Base-by-base conservation (phyloP, 2,329 filamentous ascomycete species). In the Ceratocystis huliohia region DNA sequence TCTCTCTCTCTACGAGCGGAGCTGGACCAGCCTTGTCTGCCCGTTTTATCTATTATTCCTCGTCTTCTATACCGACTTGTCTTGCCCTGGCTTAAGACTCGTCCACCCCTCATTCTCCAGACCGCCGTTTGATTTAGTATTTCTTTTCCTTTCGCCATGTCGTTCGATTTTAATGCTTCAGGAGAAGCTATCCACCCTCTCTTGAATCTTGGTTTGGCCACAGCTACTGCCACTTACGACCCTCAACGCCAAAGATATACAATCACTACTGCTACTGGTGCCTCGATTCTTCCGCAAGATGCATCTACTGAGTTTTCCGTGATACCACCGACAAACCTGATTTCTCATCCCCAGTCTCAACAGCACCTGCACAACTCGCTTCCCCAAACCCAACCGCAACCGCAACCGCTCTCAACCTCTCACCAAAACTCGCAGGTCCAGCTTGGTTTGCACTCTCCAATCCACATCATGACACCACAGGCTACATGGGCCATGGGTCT, bases 401-500 rank as follows among this genome's bases (percentile, higher is more conserved):
- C 45, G 45, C 53, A 57, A 30, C 56, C 15, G 25, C 53, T 30
- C 53, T 75, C 67, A 75, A 75, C 73, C 72, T 72, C 70, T 74
- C 71, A 63, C 20, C 62, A 41, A 46, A 62, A 67, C 25, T 33
- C 37, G 37, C 66, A 67, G 53, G 63, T 67, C 28, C 66, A 48
- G 25, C 63, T 67, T 33, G 63, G 50, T 37, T 45, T 67, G 63
- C 63, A 63, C 64, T 65, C 66, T 8, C 63, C 66, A 1, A 61
- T 67, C 46, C 61, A 61, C 37, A 69, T 69, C 65, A 76, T 73
- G 72, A 75, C 77, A 69, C 73, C 78, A 68, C 73, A 73, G 56
- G 73, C 77, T 69, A 73, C 78, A 71, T 82, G 82, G 81, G 73
- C 78, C 65, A 75, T 84, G 71, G 77, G 81, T 66, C 75, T 83